Conservation (phyloP, 108 stramenopile genomes). For the Cyclotella cryptica region DNA sequence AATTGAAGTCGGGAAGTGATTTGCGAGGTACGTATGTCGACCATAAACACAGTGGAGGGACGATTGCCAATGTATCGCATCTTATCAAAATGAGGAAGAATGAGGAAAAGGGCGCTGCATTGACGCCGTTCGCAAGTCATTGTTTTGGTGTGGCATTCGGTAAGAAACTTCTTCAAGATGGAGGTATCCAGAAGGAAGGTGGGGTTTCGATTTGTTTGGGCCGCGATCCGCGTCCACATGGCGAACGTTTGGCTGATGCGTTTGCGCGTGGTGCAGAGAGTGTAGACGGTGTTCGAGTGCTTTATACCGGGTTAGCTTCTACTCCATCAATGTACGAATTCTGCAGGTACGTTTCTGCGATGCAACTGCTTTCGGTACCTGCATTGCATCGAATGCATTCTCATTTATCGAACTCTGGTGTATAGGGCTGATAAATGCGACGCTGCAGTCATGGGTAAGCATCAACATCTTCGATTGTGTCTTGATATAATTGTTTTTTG, state of each 20-base stretch:
- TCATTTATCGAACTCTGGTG: background rate
- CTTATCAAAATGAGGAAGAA: slow-evolving; percentile 19
- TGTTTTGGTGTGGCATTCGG: slow-evolving; percentile 69
- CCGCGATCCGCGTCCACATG: slow-evolving; percentile 77
- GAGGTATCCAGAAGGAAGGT: slow-evolving; percentile 11
- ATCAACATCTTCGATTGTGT: background rate
- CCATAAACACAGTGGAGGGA: slow-evolving; percentile 57
- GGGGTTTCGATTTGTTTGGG: slow-evolving; percentile 64
- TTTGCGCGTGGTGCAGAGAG: slow-evolving; percentile 73
- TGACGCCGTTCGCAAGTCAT: slow-evolving; percentile 82
- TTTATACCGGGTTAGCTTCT: slow-evolving; percentile 77
- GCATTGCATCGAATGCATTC: background rate
- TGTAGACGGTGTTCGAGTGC: slow-evolving; percentile 49
- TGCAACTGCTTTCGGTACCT: background rate
- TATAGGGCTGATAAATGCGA: slow-evolving; percentile 60
- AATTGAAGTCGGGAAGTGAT: slow-evolving; percentile 71
- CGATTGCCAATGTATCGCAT: slow-evolving; percentile 50
- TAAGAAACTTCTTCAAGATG: slow-evolving; percentile 9
- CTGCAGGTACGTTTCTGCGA: slow-evolving; percentile 53
- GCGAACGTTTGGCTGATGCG: slow-evolving; percentile 69
- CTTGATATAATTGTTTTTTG: background rate
- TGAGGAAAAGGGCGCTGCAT: slow-evolving; percentile 33
- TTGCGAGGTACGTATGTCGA: slow-evolving; percentile 69
- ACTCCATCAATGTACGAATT: slow-evolving; percentile 80
- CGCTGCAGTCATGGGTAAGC: slow-evolving; percentile 71